Base-by-base conservation (phyloP, 495 filamentous ascomycete genomes). In the Aspergillus ellipticus region DNA sequence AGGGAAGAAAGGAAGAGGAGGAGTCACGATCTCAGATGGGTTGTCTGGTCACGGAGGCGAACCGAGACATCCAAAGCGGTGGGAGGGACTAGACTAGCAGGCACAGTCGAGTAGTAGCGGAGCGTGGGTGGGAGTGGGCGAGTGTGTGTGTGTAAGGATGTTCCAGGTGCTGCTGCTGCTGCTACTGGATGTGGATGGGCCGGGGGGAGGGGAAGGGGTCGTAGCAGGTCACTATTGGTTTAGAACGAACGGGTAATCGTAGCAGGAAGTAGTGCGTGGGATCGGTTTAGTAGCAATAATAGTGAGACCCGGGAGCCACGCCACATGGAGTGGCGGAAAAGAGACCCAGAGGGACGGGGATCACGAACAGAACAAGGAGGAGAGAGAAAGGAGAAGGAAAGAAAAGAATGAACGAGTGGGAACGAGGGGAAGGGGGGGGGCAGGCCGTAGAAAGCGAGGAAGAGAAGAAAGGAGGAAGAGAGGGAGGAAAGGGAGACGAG, bases 301-400 rank as follows among this genome's bases (percentile, higher is more conserved):
- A 54, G 52, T 51, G 55, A 61, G 56, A 43, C 52, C 47, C 52
- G 21, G 42, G 39, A 48, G 42, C 41, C 51, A 58, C 49, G 49
- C 54, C 54, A 60, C 57, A 55, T 53, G 53, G 51, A 51, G 59
- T 59, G 59, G 56, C 56, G 45, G 45, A 59, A 57, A 61, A 46
- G 29, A 33, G 42, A 28, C 57, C 42, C 19, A 43, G 37, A 8
- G 13, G 2, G 20, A 15, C 35, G 11, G 1, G 35, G 35, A n/a
- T 42, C 20, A 46, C 39, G 20, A 53, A 39, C 37, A 31, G 17
- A 48, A 55, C 42, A 28, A 47, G 26, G 42, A 48, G 45, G 45
- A 29, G 24, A 48, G n/a, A 29, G 49, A 53, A 49, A 55, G 42
- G 29, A 56, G 47, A 55, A 29, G 39, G 35, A 56, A 45, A 37